These are phyloP conservation scores for Pestalotiopsis sp. DNA, from an alignment of 2,329 filamentous ascomycete species.

Conservation along the genomic window DNA sequence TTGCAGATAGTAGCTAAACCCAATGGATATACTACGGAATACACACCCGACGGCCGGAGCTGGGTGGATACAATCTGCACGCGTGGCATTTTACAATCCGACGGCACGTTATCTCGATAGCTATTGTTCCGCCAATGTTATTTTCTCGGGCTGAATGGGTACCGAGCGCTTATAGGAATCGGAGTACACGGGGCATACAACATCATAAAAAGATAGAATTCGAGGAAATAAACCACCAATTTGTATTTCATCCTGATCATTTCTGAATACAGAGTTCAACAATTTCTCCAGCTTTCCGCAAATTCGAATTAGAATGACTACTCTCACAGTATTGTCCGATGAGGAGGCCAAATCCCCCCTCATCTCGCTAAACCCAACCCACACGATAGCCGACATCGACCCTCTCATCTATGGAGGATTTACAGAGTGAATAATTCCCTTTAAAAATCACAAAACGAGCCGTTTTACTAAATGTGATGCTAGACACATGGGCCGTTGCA, in stretches of 20 bases:
- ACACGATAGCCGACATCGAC: constrained; percentile 74
- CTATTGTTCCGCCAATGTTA: not conserved
- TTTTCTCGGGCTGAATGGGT: not conserved
- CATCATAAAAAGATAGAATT: not conserved
- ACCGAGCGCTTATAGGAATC: not conserved
- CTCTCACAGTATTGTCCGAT: constrained; percentile 69
- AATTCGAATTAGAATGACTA: constrained; percentile 61
- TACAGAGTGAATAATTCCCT: constrained; percentile 61
- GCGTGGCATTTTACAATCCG: not conserved
- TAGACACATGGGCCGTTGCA: constrained; percentile 87
- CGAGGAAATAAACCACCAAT: not conserved
- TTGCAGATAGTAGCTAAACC: not conserved
- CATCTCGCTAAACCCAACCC: constrained; percentile 66
- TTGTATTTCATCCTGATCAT: not conserved
- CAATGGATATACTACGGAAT: not conserved
- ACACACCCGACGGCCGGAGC: not conserved
- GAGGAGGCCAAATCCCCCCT: constrained; percentile 54
- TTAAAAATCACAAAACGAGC: constrained; percentile 9
- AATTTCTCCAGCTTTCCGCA: not conserved
- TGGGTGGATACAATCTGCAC: not conserved
- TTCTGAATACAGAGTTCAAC: not conserved
- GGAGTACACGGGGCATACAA: not conserved
- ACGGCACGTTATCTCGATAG: not conserved
- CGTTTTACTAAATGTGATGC: not conserved
- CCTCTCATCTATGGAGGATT: constrained; percentile 84